Conservation (phyloP, 1,284 basidiomycete genomes). For the Moniliophthora roreri region DNA sequence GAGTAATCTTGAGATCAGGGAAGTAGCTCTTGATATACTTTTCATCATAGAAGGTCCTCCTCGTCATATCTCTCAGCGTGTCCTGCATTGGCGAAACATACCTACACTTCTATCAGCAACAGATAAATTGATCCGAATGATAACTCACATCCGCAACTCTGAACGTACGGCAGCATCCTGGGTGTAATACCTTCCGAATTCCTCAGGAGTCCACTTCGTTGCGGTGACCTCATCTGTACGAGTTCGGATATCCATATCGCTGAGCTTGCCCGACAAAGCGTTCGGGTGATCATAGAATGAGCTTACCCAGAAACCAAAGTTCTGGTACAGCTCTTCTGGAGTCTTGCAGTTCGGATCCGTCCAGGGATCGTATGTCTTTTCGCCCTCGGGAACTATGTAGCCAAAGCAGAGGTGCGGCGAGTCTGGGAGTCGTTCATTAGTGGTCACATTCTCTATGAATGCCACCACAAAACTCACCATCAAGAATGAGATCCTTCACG, state of each 20-base stretch:
- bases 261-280: not conserved
- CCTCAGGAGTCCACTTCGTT: not conserved
- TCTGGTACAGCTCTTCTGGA: conserved; percentile 3
- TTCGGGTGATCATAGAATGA: conserved; percentile 17
- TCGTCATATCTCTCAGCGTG: conserved; percentile 3
- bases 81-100: conserved; percentile 7
- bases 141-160: not conserved
- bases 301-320: conserved; percentile 14
- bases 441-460: not conserved
- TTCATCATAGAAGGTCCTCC: conserved; percentile 6
- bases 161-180: conserved; percentile 1
- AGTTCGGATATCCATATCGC: not conserved
- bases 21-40: conserved; percentile 1
- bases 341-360: conserved; percentile 6
- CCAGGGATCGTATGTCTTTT: conserved; percentile 16
- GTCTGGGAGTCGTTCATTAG: conserved; percentile 19
- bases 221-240: not conserved
- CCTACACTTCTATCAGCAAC: not conserved
- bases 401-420: conserved; percentile 28
- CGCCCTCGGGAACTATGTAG: conserved; percentile 17
- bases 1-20: conserved; percentile 4
- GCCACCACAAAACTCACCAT: conserved; percentile 9
- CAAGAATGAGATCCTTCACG: conserved; percentile 16
- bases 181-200: not conserved
- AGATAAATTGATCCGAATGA: not conserved